Evolutionary conservation across 2,329 filamentous ascomycete species (phyloP), one percentile per base, ranked within the genome.

Genomic region (Hirsutella minnesotensis): DNA sequence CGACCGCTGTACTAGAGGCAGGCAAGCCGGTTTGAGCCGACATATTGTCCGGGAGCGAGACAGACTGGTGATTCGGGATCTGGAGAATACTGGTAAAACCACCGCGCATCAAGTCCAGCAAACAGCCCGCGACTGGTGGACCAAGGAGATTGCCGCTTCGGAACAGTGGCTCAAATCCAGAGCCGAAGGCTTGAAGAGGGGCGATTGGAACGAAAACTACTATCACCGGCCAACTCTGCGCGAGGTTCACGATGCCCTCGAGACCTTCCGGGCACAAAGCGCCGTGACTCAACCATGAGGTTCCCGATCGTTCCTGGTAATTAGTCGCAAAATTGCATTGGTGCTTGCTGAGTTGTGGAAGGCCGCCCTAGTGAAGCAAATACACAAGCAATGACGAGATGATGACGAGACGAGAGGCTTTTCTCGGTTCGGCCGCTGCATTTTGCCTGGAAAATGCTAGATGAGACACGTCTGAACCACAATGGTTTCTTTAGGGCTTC

Each of bases 1-100:
- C 42, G 65, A 73, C 46, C 58, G 61, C 19, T 78, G 73, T 49
- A 77, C 74, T 1, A 56, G 60, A 15, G 73, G 73, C 16, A 62
- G 68, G 41, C 62, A 68, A 38, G 51, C 56, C 1, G 65, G 64
- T 7, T 58, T 77, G 41, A 68, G 66, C 49, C 64, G 54, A 35
- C 48, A 63, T 40, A 62, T 77, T 29, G 59, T 66, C 21, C 62
- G 73, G 30, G 59, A 62, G 41, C 62, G 65, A 1, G 69, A 69
- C 50, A 63, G 61, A 44, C 59, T 77, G 5, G 61, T 73, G 2
- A 54, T 75, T 40, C 60, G 65, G 10, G 51, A 56, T 31, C 52
- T 53, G 8, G 54, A 59, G 36, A 52, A 51, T 13, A 52, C 52
- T 5, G 59, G 56, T 1, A 53, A 59, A 12, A 63, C 61, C 3